Base-by-base conservation (phyloP, 2,329 filamentous ascomycete genomes). In the Metarhizium sp. region DNA sequence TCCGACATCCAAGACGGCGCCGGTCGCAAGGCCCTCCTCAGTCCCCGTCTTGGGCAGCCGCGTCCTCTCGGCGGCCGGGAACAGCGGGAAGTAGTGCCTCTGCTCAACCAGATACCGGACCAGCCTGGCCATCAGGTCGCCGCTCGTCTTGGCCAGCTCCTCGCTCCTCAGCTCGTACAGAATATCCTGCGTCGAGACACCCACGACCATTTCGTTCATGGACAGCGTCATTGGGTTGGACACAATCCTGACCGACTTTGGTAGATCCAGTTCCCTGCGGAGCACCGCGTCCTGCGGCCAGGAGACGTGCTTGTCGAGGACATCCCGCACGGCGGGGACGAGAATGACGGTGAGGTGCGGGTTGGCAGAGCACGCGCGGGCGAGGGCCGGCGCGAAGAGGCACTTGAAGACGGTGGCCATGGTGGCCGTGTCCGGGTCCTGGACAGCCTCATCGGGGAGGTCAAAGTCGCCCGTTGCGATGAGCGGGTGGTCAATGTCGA, bases 181-280 rank as follows among this genome's bases (percentile, higher is more conserved):
- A 3, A 90, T 75, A 66, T 99, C 94, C 64, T 95, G 88, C 0
- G 85, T 87, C 30, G 87, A 91, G 62, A 96, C 79, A 4, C 88
- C 91, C 30, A 96, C 72, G 2, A 92, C 79, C 47, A 86, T 80
- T 71, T 97, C 94, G 71, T 99, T 99, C 60, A 97, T 77, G 6
- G 84, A 89, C 3, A 97, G 72, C 8, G 88, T 90, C 78, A 95
- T 92, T 1, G 94, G 94, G 66, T 97, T 97, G 2, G 91, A 90
- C 16, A 96, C 82, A 62, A 95, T 81, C 55, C 82, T 84, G 11
- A 81, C 87, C 55, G 86, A 78, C 67, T 90, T 92, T 11, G 87
- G 87, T 5, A 97, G 78, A 4, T 88, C 89, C 6, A 95, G 79
- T 18, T 92, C 87, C 63, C 85, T 88, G 60, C 78, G 76, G 1